Evolutionary conservation across 768 basidiomycete species (phyloP), one percentile per base, ranked within the genome.

Genomic region (Neoboletus subvelutipes): DNA sequence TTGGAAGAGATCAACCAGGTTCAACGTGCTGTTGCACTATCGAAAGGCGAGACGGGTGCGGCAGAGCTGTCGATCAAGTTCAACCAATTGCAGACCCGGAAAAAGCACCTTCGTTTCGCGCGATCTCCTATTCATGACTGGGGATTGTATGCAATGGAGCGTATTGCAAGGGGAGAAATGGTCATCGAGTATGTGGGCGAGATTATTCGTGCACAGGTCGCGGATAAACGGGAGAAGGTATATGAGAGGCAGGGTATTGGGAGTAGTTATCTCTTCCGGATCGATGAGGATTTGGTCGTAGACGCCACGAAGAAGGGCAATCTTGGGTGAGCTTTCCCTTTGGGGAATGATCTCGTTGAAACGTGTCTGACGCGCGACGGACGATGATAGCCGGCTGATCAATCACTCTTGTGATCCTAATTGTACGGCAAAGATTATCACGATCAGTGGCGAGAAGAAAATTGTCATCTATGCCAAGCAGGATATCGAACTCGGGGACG

Each of bases 151-250:
- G 95, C 97, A 31, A 91, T 97, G 90, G 97, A 99, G 78, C 84
- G 85, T 67, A 98, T 99, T 62, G 84, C 89, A 7, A 77, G 83
- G 37, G 94, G 94, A 5, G 97, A 99, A 76, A 98, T 99, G 94
- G 96, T 99, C 31, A 98, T 98, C 73, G 97, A 99, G 76, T 99
- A 99, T 67, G 97, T 99, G 8, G 97, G 97, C 20, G 97, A 99
- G 80, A 82, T 98, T 60, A 94, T 98, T 62, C 83, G 97, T 11
- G 92, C 94, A 43, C 89, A 91, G 66, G 92, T 98, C 12, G 97
- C 97, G 28, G 97, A 98, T 65, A 93, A 94, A 71, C 82, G 97
- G 48, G 97, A 99, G 79, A 96, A 97, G 78, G 84, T 87, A 63
- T 99, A 99, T 70, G 93, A 98, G 76, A 82, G 94, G 52, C 93